Base-by-base conservation (phyloP, 441 rosid genomes). In the Populus hybrid region DNA sequence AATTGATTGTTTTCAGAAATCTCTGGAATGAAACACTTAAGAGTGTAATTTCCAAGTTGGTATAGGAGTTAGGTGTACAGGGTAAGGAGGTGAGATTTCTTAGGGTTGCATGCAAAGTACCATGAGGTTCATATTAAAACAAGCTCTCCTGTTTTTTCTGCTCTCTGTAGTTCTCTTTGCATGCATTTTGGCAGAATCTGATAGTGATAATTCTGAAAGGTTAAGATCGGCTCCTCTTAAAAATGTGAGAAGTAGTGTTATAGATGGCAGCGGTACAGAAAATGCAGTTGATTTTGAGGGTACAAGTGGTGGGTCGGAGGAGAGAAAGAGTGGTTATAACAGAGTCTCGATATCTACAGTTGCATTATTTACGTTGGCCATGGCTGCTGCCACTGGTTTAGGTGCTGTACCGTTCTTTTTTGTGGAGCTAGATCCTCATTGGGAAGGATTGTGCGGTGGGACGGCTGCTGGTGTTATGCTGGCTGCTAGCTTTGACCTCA, bases 381-480 rank as follows among this genome's bases (percentile, higher is more conserved):
- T 97, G 99, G 99, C 98, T 76, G 93, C 97, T 74, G 98, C 99
- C 35, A 91, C 98, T 77, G 99, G 99, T 78, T 87, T 97, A 78
- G 98, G 99, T 78, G 99, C 98, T 10, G 90, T 97, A 75, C 98
- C 99, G 10, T 97, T 97, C 88, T 97, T 97, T 89, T 97, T 97
- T 84, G 94, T 97, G 72, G 97, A 97, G 86, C 94, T 97, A 40
- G 98, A 89, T 84, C 93, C 93, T 75, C 94, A 90, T 14, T 94
- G 99, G 98, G 98, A 94, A 80, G 98, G 99, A 35, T 81, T 97
- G 73, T 97, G 99, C 91, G 91, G 93, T 85, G 99, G 99, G 82
- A 94, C 93, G 99, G 99, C 99, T 21, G 92, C 98, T 81, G 99
- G 98, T 79, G 99, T 94, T 77, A 97, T 97, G 99, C 83, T 96